phyloP scores from a whole-genome alignment of 2,329 filamentous ascomycete species.

The Trichoderma afroharzianum region DNA sequence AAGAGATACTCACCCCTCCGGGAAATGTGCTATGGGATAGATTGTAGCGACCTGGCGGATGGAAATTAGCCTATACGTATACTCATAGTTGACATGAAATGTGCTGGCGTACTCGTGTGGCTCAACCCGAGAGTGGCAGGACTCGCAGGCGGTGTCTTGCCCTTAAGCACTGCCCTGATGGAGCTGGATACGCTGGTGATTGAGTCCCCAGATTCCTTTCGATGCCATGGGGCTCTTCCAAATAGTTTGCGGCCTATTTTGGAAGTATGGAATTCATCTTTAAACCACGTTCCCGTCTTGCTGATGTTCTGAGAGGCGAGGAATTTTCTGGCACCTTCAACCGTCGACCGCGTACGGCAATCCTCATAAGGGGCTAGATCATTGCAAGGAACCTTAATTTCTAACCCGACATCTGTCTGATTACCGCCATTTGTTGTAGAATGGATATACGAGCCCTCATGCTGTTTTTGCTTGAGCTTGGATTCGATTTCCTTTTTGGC shows the following conservation, averaged over 20 bases:
- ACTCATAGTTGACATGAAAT: not conserved
- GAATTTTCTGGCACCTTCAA: slow-evolving; percentile 20
- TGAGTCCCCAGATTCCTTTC: slow-evolving; percentile 38
- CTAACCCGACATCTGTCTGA: not conserved
- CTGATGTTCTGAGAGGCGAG: slow-evolving; percentile 21
- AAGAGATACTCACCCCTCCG: slow-evolving; percentile 29
- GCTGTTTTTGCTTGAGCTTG: slow-evolving; percentile 20
- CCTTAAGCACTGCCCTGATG: slow-evolving; percentile 38
- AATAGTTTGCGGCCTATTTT: slow-evolving; percentile 38
- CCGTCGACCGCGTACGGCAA: slow-evolving; percentile 6
- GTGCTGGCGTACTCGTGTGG: slow-evolving; percentile 12
- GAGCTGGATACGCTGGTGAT: slow-evolving; percentile 41
- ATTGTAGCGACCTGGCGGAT: slow-evolving; percentile 18
- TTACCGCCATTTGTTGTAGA: not conserved
- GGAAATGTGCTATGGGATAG: slow-evolving; percentile 30
- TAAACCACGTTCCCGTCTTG: slow-evolving; percentile 30
- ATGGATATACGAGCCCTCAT: not conserved
- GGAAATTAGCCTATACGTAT: not conserved
- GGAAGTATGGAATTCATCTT: slow-evolving; percentile 29
- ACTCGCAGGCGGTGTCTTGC: slow-evolving; percentile 32
- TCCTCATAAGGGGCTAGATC: slow-evolving; percentile 11
- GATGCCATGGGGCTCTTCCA: slow-evolving; percentile 39
- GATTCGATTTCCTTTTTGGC: slow-evolving; percentile 26
- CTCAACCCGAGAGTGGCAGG: slow-evolving; percentile 23
- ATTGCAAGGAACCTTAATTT: not conserved